Evolutionary conservation across 2,329 filamentous ascomycete genomes (phyloP).

Genomic region (Graphiopsis chlorocephala): DNA sequence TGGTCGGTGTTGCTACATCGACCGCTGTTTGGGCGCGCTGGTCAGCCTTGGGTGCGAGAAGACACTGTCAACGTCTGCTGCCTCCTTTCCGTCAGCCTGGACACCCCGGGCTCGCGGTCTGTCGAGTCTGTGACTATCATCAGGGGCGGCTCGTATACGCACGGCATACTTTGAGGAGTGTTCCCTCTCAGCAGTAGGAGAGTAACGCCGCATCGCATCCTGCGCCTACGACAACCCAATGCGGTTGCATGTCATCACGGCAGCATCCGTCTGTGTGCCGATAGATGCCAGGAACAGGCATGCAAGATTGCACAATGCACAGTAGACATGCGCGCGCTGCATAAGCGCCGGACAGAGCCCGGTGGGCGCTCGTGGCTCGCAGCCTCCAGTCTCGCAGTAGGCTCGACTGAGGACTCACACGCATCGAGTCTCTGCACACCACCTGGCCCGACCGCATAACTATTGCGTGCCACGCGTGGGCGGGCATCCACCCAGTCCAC

Average conservation of each 20-base stretch:
- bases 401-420: no score
- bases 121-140: neutral
- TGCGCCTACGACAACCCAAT: neutral
- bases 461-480: slow-evolving; percentile 14
- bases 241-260: neutral
- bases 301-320: neutral
- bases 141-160: slow-evolving; percentile 8
- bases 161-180: neutral
- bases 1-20: neutral
- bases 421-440: neutral
- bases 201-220: neutral
- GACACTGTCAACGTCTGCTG: neutral
- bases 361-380: neutral
- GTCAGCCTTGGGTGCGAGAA: neutral
- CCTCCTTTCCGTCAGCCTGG: neutral
- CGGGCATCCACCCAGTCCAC: neutral
- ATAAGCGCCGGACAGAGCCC: slow-evolving; percentile 15
- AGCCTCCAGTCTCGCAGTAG: neutral
- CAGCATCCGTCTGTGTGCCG: neutral
- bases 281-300: slow-evolving; percentile 14
- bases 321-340: neutral
- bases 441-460: slow-evolving; percentile 1
- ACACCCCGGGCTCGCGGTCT: neutral
- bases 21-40: neutral
- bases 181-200: neutral